Evolutionary conservation across 2,329 filamentous ascomycete genomes (phyloP).

Genomic region (Penicillium decumbens): DNA sequence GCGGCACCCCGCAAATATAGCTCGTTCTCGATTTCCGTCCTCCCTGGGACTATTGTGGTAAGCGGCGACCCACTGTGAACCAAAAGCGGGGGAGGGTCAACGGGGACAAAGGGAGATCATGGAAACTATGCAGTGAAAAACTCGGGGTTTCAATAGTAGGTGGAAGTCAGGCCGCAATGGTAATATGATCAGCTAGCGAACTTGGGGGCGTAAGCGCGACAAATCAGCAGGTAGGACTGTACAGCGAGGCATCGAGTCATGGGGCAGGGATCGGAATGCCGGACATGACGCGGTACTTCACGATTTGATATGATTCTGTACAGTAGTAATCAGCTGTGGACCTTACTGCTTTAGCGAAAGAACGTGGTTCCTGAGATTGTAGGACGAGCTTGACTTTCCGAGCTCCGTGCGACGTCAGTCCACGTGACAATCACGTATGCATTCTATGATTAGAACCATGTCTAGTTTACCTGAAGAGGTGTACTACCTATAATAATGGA

Average conservation of each 20-base stretch:
- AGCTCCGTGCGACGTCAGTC: conserved; percentile 1
- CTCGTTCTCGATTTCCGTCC: background rate
- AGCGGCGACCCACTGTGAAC: conserved; percentile 3
- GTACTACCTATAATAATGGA: no score
- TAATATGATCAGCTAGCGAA: background rate
- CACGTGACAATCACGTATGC: conserved; percentile 10
- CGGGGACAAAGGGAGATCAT: background rate
- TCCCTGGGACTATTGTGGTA: conserved; percentile 6
- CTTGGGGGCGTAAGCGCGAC: background rate
- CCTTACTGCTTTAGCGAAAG: background rate
- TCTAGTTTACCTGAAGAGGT: no score
- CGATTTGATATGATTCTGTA: background rate
- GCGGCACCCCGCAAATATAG: conserved; percentile 27
- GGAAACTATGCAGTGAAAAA: background rate
- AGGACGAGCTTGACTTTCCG: background rate
- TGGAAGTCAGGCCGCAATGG: background rate
- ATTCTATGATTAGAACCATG: background rate
- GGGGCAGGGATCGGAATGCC: background rate
- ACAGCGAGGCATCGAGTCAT: conserved; percentile 3
- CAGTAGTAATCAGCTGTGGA: background rate
- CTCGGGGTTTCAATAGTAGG: no score
- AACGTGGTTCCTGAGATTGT: background rate
- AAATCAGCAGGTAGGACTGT: background rate
- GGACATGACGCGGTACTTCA: background rate
- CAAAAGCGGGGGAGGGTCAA: background rate